A percentile compares a stretch with the other conserved stretches of the same genome.
phyloP scores from a whole-genome alignment of 352 stramenopile species.

The Phytophthora aleatoria region DNA sequence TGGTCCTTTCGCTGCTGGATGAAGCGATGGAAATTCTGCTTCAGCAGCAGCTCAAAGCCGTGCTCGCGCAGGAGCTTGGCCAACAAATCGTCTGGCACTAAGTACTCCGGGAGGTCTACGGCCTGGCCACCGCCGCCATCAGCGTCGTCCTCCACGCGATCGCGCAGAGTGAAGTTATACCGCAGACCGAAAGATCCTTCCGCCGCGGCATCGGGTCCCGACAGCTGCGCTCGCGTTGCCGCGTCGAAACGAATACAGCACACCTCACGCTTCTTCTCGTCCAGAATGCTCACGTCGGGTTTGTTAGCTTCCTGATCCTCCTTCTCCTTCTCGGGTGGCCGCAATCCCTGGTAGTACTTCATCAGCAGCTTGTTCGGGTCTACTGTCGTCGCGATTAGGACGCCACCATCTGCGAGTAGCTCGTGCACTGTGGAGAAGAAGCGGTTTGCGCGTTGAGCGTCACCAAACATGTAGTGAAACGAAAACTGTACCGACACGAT shows the following conservation, averaged over 20 bases:
- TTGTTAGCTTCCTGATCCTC: conserved; percentile 27
- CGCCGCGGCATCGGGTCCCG: conserved; percentile 37
- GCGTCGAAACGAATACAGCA: conserved; percentile 83
- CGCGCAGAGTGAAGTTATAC: conserved; percentile 91
- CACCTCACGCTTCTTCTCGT: conserved; percentile 78
- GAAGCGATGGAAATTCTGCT: conserved; percentile 89
- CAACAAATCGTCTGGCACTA: conserved; percentile 87
- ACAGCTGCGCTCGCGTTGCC: conserved; percentile 48
- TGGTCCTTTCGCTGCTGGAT: conserved; percentile 76
- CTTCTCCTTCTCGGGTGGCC: conserved; percentile 30
- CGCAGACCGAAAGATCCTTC: conserved; percentile 82
- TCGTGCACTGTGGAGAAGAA: conserved; percentile 96
- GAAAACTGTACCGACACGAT: conserved; percentile 99
- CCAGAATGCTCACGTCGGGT: conserved; percentile 65
- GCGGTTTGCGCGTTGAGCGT: conserved; percentile 82
- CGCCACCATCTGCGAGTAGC: conserved; percentile 91
- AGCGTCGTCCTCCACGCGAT: conserved; percentile 62
- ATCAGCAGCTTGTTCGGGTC: conserved; percentile 93
- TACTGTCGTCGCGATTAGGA: conserved; percentile 97
- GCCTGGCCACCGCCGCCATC: conserved; percentile 60
- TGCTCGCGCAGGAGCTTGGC: conserved; percentile 65
- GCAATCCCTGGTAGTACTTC: conserved; percentile 81
- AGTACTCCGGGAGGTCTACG: conserved; percentile 91
- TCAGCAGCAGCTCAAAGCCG: conserved; percentile 80
- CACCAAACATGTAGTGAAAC: conserved; percentile 99